phyloP scores from a whole-genome alignment of 116 monocot genomes.

The Zostera marina region DNA sequence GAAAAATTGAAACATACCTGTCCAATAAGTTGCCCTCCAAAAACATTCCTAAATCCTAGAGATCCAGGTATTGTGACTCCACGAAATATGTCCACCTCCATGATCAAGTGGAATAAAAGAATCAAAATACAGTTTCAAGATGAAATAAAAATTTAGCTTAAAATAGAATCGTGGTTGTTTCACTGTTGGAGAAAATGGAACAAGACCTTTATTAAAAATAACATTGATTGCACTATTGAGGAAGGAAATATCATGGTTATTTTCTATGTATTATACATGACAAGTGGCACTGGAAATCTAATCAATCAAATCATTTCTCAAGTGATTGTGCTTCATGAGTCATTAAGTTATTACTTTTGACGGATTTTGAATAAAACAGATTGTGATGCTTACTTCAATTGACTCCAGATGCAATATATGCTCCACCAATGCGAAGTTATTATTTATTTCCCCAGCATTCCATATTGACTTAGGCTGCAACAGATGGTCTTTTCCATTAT shows the following conservation, averaged over 20 bases:
- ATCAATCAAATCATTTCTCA: background rate
- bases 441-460: slow-evolving; percentile 72
- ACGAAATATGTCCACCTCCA: slow-evolving; percentile 38
- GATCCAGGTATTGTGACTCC: slow-evolving; percentile 69
- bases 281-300: background rate
- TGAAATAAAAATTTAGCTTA: background rate
- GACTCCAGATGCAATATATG: slow-evolving; percentile 69
- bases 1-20: slow-evolving; percentile 30
- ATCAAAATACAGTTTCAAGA: background rate
- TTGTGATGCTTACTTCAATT: slow-evolving; percentile 38
- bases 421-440: slow-evolving; percentile 50
- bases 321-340: background rate
- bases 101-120: background rate
- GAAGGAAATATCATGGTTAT: too few species aligned
- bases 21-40: slow-evolving; percentile 95
- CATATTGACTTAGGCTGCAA: slow-evolving; percentile 89
- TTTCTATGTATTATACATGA: background rate
- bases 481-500: slow-evolving; percentile 36
- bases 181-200: too few species aligned
- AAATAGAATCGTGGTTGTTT: background rate
- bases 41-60: slow-evolving; percentile 77
- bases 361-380: background rate
- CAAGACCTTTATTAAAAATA: too few species aligned
- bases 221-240: too few species aligned
- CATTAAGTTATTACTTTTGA: background rate